Conservation (phyloP, 768 basidiomycete genomes). For the Lactifluus hygrophoroides region DNA sequence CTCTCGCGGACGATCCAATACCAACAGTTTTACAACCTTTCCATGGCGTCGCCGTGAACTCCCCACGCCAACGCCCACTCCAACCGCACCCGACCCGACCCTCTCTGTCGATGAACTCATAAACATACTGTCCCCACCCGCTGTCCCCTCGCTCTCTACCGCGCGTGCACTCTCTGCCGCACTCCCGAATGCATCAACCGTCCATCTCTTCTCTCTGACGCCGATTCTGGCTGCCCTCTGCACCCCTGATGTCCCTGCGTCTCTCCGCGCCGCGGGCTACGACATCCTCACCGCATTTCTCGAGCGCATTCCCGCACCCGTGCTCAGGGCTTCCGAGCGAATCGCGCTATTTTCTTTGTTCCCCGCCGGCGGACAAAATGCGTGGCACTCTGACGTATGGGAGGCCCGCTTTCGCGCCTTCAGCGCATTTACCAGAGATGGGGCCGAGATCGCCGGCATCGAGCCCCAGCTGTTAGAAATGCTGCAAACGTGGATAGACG, state of each 20-base stretch:
- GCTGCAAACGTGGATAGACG: slow-evolving; percentile 57
- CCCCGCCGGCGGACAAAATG: slow-evolving; percentile 30
- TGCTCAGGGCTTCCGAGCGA: slow-evolving; percentile 47
- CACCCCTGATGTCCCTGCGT: slow-evolving; percentile 39
- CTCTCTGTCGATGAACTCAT: slow-evolving; percentile 38
- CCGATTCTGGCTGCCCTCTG: slow-evolving; percentile 59
- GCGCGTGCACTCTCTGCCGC: slow-evolving; percentile 48
- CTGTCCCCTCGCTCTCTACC: slow-evolving; percentile 57
- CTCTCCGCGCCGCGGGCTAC: slow-evolving; percentile 59
- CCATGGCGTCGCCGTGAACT: slow-evolving; percentile 29
- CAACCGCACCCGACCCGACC: slow-evolving; percentile 26
- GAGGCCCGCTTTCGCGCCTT: slow-evolving; percentile 63
- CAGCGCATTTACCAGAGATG: slow-evolving; percentile 51
- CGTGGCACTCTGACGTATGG: slow-evolving; percentile 64
- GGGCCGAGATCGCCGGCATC: slow-evolving; percentile 53
- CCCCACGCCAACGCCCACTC: slow-evolving; percentile 7
- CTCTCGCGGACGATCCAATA: slow-evolving; percentile 35
- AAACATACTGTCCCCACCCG: slow-evolving; percentile 39
- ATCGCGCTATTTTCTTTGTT: slow-evolving; percentile 60
- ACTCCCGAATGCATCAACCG: slow-evolving; percentile 43
- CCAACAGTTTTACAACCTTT: slow-evolving; percentile 34
- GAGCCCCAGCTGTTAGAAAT: slow-evolving; percentile 48
- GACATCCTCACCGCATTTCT: slow-evolving; percentile 66
- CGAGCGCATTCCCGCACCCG: slow-evolving; percentile 45
- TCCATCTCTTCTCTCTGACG: slow-evolving; percentile 37